Percentiles rank a stretch among this genome's conserved stretches.
These are phyloP conservation scores for Debaryomyces robertsiae DNA, from an alignment of 1,139 yeast species.

Conservation along the genomic window DNA sequence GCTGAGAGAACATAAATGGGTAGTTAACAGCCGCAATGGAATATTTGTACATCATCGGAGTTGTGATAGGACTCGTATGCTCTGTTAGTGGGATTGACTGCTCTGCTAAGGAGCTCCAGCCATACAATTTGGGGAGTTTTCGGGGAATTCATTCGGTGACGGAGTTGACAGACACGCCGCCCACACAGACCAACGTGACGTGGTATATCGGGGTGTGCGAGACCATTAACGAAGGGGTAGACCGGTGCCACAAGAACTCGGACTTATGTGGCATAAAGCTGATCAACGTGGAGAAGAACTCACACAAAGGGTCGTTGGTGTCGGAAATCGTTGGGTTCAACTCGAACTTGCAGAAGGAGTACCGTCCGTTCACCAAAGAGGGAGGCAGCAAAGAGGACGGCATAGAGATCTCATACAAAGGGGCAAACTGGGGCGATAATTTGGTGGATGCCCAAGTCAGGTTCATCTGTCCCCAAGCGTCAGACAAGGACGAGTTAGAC, in stretches of 20 bases:
- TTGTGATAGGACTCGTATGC: slow-evolving; percentile 5
- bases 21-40: slow-evolving; percentile 1
- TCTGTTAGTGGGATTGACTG: slow-evolving; percentile 46
- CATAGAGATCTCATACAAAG: slow-evolving; percentile 49
- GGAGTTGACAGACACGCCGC: slow-evolving; percentile 65
- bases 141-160: slow-evolving; percentile 50
- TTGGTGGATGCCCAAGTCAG: slow-evolving; percentile 53
- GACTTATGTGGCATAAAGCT: slow-evolving; percentile 70
- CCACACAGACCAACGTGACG: slow-evolving; percentile 59
- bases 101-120: slow-evolving; percentile 39
- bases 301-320: slow-evolving; percentile 38
- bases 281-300: slow-evolving; percentile 47
- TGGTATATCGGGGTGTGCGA: slow-evolving; percentile 79
- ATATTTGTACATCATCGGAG: background rate
- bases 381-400: slow-evolving; percentile 38
- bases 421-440: slow-evolving; percentile 73
- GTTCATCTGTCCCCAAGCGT: slow-evolving; percentile 52
- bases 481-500: slow-evolving; percentile 39
- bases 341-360: slow-evolving; percentile 38
- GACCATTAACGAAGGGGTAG: slow-evolving; percentile 39
- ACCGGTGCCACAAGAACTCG: slow-evolving; percentile 65
- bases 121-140: slow-evolving; percentile 46
- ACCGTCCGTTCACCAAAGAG: slow-evolving; percentile 23
- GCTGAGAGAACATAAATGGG: background rate
- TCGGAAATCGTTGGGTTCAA: slow-evolving; percentile 58